Evolutionary conservation across 148 eudicot species (phyloP), one percentile per base, ranked within the genome.

Genomic region (Nyssa sinensis): DNA sequence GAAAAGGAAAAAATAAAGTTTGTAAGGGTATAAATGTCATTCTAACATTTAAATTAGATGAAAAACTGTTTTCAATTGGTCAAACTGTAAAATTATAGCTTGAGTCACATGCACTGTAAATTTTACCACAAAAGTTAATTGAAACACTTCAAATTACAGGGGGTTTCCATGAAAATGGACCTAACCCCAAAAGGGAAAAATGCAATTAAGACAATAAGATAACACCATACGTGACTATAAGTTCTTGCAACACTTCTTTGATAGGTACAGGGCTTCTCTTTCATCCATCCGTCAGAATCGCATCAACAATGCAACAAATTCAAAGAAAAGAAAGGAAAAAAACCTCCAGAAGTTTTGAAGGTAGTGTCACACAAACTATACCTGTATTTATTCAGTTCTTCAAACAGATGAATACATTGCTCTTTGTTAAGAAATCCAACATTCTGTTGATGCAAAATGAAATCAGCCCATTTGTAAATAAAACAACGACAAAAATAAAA

Each of bases 361-460:
- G 49, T 49, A 72, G 71, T 10, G 16, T 33, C 62, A 1, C 73
- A 34, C 30, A 30, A 60, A 55, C 39, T 27, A 17, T 78, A 94
- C 98, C 98, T 91, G 94, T 96, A 96, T 59, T 77, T 89, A 78
- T 91, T 91, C 58, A 96, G 86, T 79, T 93, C 99, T 60, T 88
- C 94, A 78, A 96, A 96, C 72, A 96, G 82, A 33, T 47, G 77
- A 47, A 84, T 80, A 69, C 97, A 96, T 71, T 96, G 98, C 1
- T 84, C 81, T 74, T 91, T 84, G 84, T 96, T 17, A 25, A 96
- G 84, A 84, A 53, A 84, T 75, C 86, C 90, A 80, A 32, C 74
- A 63, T 81, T 66, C 94, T 91, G 86, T 62, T 61, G 68, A 55
- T 25, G 19, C 34, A 62, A 76, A 76, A 69, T 16, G 35, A 78